Evolutionary conservation across 2,329 filamentous ascomycete genomes (phyloP).

Genomic region (Fusarium sp.): DNA sequence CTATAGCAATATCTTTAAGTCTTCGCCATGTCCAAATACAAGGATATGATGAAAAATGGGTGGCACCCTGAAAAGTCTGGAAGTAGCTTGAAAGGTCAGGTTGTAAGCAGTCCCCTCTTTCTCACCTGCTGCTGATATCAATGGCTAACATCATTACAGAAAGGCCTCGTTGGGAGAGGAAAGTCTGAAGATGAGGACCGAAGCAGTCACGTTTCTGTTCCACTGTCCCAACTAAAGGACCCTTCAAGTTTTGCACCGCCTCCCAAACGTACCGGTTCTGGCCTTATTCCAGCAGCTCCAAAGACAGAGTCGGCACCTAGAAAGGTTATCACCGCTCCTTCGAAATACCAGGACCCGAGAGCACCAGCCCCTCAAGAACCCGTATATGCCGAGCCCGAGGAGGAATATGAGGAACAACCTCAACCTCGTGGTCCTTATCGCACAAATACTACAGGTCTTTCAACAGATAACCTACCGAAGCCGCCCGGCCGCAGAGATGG

Average conservation of each 20-base stretch:
- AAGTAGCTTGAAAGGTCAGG: slow-evolving; percentile 54
- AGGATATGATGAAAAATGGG: slow-evolving; percentile 62
- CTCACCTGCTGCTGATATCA: background rate
- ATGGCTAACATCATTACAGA: slow-evolving; percentile 49
- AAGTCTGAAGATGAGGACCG: slow-evolving; percentile 48
- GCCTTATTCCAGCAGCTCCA: slow-evolving; percentile 47
- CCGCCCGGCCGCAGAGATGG: slow-evolving; percentile 70
- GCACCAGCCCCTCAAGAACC: slow-evolving; percentile 30
- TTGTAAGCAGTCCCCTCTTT: slow-evolving; percentile 52
- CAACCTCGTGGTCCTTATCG: slow-evolving; percentile 74
- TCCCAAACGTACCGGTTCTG: slow-evolving; percentile 68
- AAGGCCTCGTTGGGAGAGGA: slow-evolving; percentile 58
- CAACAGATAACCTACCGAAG: slow-evolving; percentile 75
- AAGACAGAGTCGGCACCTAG: slow-evolving; percentile 43
- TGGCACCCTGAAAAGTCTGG: slow-evolving; percentile 64
- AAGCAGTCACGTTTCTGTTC: slow-evolving; percentile 61
- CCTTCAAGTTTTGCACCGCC: slow-evolving; percentile 83
- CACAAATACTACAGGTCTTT: slow-evolving; percentile 76
- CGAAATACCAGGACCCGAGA: slow-evolving; percentile 51
- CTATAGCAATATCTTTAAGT: background rate
- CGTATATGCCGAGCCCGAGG: slow-evolving; percentile 15
- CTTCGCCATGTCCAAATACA: slow-evolving; percentile 58
- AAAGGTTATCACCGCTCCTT: slow-evolving; percentile 48
- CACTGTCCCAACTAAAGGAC: slow-evolving; percentile 78
- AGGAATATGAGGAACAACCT: slow-evolving; percentile 48